These are phyloP conservation scores for Stachybotrys elegans DNA, from an alignment of 2,329 filamentous ascomycete genomes.

Conservation along the genomic window DNA sequence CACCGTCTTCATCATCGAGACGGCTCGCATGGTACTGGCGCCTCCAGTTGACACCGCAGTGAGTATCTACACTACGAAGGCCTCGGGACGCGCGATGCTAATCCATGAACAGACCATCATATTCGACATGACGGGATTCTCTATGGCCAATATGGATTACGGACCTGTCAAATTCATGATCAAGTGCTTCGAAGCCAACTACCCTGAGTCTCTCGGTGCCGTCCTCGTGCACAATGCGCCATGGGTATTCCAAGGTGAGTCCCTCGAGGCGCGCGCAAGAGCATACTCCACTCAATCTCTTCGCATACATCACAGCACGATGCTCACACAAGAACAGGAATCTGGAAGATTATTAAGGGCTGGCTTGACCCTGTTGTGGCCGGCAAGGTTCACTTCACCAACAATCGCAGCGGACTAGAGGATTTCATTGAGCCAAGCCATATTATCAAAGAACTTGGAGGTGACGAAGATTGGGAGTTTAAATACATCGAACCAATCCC, in stretches of 20 bases:
- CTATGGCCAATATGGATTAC: constrained; percentile 97
- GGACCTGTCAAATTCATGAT: constrained; percentile 98
- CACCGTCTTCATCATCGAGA: constrained; percentile 93
- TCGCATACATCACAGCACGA: constrained; percentile 5
- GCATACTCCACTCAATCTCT: not conserved
- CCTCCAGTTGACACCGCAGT: constrained; percentile 87
- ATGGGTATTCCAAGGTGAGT: constrained; percentile 87
- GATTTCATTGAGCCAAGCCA: constrained; percentile 66
- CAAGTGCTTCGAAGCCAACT: constrained; percentile 98
- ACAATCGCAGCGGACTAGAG: constrained; percentile 71
- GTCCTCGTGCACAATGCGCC: constrained; percentile 94
- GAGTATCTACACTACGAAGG: constrained; percentile 41
- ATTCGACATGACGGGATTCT: constrained; percentile 95
- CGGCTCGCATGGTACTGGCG: constrained; percentile 75
- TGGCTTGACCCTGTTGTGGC: constrained; percentile 98
- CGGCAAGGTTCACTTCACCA: constrained; percentile 89
- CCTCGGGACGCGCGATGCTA: too few species aligned
- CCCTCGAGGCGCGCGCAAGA: constrained; percentile 14
- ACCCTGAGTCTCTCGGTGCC: constrained; percentile 84
- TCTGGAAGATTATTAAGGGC: constrained; percentile 91
- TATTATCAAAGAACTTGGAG: constrained; percentile 80
- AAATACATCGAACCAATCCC: constrained; percentile 69
- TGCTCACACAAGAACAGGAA: constrained; percentile 44
- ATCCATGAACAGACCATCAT: constrained; percentile 63
- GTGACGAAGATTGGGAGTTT: constrained; percentile 81